These are phyloP conservation scores for Xylogone sp. DNA, from an alignment of 2,329 filamentous ascomycete species.

Conservation along the genomic window DNA sequence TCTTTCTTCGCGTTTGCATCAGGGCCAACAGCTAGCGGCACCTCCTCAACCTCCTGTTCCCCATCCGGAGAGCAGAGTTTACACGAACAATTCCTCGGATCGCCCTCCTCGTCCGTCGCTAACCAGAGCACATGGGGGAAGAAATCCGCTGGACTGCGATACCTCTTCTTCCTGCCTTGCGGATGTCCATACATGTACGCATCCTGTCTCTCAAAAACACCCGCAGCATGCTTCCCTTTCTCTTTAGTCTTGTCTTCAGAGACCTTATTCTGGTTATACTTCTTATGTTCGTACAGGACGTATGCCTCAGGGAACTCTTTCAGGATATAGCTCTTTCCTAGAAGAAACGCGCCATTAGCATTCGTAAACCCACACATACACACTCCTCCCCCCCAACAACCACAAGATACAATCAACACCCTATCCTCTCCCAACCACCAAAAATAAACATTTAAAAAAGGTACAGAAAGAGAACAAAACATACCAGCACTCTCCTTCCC, in stretches of 20 bases:
- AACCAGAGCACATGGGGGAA: conserved; percentile 58
- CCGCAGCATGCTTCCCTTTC: conserved; percentile 38
- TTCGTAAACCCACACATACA: too few species aligned
- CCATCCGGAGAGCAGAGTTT: conserved; percentile 54
- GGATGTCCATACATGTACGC: conserved; percentile 59
- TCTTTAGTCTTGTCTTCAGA: conserved; percentile 33
- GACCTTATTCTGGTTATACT: conserved; percentile 40
- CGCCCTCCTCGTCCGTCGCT: conserved; percentile 45
- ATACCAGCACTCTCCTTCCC: conserved; percentile 21
- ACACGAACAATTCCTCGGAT: conserved; percentile 51
- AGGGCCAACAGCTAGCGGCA: conserved; percentile 2
- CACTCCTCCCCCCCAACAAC: too few species aligned
- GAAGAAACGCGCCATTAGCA: conserved; percentile 8
- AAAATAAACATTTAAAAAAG: neutral
- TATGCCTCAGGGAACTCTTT: conserved; percentile 52
- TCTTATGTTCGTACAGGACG: conserved; percentile 54
- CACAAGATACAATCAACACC: too few species aligned
- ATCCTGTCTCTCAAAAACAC: conserved; percentile 51
- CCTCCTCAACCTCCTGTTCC: conserved; percentile 32
- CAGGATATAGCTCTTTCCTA: conserved; percentile 43
- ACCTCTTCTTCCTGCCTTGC: conserved; percentile 51
- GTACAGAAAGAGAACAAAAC: neutral
- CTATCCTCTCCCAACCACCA: too few species aligned
- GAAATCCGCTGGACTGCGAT: conserved; percentile 55
- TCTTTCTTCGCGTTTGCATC: conserved; percentile 11